These are phyloP conservation scores for Talaromyces atroroseus DNA, from an alignment of 2,329 filamentous ascomycete species.

Conservation along the genomic window DNA sequence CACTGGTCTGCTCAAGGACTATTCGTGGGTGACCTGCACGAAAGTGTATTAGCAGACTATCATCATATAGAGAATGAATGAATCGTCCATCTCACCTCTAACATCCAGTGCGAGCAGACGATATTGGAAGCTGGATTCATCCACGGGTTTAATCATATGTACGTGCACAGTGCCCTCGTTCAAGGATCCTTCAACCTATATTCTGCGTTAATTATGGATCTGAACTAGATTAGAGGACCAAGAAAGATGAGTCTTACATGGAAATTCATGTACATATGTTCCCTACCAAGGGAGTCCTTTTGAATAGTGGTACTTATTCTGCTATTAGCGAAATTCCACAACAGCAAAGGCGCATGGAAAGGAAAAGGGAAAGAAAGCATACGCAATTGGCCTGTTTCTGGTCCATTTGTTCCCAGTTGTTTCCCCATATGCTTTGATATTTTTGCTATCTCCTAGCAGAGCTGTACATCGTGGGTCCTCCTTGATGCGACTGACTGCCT, in stretches of 20 bases:
- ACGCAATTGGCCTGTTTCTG: slow-evolving; percentile 53
- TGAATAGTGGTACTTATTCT: slow-evolving; percentile 55
- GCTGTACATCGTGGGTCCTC: slow-evolving; percentile 64
- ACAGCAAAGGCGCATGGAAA: neutral
- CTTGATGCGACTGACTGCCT: slow-evolving; percentile 73
- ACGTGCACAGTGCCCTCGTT: slow-evolving; percentile 69
- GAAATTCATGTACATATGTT: slow-evolving; percentile 82
- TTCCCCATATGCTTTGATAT: slow-evolving; percentile 78
- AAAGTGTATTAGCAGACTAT: slow-evolving; percentile 1
- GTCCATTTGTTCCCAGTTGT: slow-evolving; percentile 78
- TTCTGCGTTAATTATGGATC: neutral
- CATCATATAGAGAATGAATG: neutral
- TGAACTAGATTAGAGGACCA: neutral
- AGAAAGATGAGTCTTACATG: slow-evolving; percentile 50
- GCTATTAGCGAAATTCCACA: neutral
- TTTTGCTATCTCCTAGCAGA: slow-evolving; percentile 66
- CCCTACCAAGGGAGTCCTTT: slow-evolving; percentile 67
- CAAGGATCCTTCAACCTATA: slow-evolving; percentile 67
- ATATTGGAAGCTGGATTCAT: slow-evolving; percentile 67
- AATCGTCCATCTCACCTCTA: slow-evolving; percentile 45
- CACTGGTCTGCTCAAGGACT: slow-evolving; percentile 41
- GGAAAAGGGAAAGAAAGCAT: slow-evolving; percentile 16
- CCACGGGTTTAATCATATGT: slow-evolving; percentile 67
- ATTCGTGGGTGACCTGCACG: slow-evolving; percentile 39
- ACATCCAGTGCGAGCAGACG: slow-evolving; percentile 75